Evolutionary conservation across 352 stramenopile species (phyloP).

Genomic region (Phytophthora tubulina): DNA sequence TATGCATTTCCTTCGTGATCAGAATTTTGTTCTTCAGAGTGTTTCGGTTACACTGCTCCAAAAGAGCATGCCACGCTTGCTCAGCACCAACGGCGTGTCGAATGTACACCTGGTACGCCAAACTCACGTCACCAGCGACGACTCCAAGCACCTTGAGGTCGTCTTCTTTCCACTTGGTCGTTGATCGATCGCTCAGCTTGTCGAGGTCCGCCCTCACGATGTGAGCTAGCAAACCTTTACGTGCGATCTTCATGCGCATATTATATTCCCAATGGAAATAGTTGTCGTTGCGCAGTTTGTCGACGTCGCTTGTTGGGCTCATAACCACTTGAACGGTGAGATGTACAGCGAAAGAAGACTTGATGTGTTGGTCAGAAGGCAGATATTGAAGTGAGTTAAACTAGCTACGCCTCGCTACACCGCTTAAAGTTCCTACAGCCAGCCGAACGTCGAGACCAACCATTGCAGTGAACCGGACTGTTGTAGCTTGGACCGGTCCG

Average conservation of each 20-base stretch:
- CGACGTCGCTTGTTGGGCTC: background rate
- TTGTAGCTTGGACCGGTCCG: too few relatives aligned
- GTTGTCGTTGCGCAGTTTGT: slow-evolving; percentile 3
- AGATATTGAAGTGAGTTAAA: too few relatives aligned
- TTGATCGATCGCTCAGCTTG: background rate
- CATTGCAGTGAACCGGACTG: too few relatives aligned
- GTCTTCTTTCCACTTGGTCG: background rate
- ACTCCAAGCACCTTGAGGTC: background rate
- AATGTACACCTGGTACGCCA: background rate
- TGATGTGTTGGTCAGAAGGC: too few relatives aligned
- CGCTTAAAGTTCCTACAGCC: background rate
- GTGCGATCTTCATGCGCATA: background rate
- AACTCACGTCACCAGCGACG: background rate
- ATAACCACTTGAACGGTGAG: background rate
- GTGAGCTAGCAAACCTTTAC: background rate
- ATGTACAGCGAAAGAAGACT: too few relatives aligned
- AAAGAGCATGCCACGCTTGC: background rate
- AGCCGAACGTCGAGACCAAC: too few relatives aligned
- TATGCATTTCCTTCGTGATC: slow-evolving; percentile 5
- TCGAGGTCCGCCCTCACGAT: background rate
- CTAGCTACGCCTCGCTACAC: too few relatives aligned
- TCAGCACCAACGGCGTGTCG: background rate
- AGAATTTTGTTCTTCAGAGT: background rate
- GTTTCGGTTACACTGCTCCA: slow-evolving; percentile 4
- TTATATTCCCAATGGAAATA: slow-evolving; percentile 10